Base-by-base conservation (phyloP, 306 rosid genomes). In the Luffa aegyptiaca region DNA sequence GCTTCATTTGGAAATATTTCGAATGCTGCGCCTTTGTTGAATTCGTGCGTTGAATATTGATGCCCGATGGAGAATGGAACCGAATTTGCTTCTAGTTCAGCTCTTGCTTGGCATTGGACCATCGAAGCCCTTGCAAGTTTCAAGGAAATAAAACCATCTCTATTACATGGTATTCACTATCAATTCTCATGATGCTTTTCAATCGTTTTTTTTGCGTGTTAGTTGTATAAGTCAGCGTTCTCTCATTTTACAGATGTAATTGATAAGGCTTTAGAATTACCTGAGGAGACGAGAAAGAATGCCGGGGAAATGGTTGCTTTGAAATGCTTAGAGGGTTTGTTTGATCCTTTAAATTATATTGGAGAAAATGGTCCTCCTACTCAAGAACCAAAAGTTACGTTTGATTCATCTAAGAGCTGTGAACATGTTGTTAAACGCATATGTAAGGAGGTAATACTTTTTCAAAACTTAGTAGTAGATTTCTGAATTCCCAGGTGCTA, bases 251-350 rank as follows among this genome's bases (percentile, higher is more conserved):
- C 75, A 92, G 98, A 79, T 80, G 78, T 91, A 77, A 51, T 90
- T 71, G 74, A 86, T 65, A 53, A 58, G 8, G 91, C 88, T 55
- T 88, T 92, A 44, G 78, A 85, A 21, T 75, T 39, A 75, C 86
- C 64, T 6, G 82, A 82, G 73, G 85, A 78, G 42, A 69, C 76
- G 51, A 75, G 87, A 26, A 80, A 83, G 58, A 88, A 75, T 62
- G 80, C 86, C 7, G 89, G 70, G 81, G 97, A 94, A 80, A 75
- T 85, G 83, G 58, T 94, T 83, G 89, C 98, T 68, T 26, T 87
- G 56, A 90, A 86, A 86, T 94, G 93, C 76, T 88, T 94, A 90
- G 98, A 86, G 85, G 83, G 76, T 61, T 45, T 92, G 55, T 81
- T 79, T 85, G 74, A 65, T 79, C 68, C 75, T 51, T 36, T 52